Evolutionary conservation across 2,329 filamentous ascomycete genomes (phyloP), one percentile per base, ranked within the genome.

Genomic region (Gliomastix tumulicola): DNA sequence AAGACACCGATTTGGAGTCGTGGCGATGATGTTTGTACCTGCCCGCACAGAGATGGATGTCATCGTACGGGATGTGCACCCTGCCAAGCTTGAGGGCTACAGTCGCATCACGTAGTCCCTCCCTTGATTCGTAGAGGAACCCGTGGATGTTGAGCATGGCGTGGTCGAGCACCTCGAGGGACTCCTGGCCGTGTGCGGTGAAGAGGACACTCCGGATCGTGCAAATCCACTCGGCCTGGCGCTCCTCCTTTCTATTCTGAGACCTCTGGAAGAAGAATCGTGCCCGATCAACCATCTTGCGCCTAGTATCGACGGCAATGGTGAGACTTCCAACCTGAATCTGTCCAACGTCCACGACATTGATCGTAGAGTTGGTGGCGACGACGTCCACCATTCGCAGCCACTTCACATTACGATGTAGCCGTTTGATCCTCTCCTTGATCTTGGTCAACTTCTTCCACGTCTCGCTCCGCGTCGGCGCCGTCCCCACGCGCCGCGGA

Each of bases 151-250:
- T 97, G 41, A 97, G 66, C 4, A 85, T 84, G 41, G 86, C 79
- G 51, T 88, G 84, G 57, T 98, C 94, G 46, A 98, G 65, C 3
- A 98, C 66, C 58, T 98, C 90, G 39, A 87, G 79, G 2, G 88
- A 83, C 40, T 97, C 88, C 37, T 75, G 74, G 22, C 88, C 88
- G 39, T 94, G 82, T 2, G 88, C 79, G 0, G 87, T 94, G 50
- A 98, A 94, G 7, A 97, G 69, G 32, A 97, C 75, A 58, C 89
- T 96, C 41, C 87, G 79, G 35, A 90, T 62, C 7, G 84, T 84
- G 49, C 94, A 74, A 44, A 94, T 90, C 90, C 94, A 98, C 66
- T 98, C 94, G 3, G 89, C 90, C 27, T 92, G 88, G 32, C 76
- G 55, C 31, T 63, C 72, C 36, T 59, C 72, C 48, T 84, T 79